Evolutionary conservation across 345 rosid genomes (phyloP), one percentile per base, ranked within the genome.

Genomic region (Populus alba): DNA sequence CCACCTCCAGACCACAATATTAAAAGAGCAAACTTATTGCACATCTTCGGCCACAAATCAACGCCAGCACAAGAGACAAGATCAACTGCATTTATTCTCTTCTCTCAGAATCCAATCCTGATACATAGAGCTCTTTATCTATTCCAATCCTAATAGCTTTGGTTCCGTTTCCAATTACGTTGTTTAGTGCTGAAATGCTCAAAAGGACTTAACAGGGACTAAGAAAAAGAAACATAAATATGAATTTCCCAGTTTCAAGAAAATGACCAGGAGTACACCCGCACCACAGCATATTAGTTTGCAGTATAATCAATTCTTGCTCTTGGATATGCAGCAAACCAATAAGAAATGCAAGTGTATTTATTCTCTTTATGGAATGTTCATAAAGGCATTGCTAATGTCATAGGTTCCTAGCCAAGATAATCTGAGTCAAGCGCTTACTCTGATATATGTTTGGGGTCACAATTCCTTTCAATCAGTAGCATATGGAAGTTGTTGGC

Each of bases 401-500:
- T 8, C 25, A 12, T 9, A n/a, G 39, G 31, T 18, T 35, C 61
- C 15, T 22, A n/a, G 7, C 39, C 15, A 29, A 1, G 13, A 22
- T 41, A 25, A 53, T 15, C 23, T 17, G 41, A 55, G 79, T 27
- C 38, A 75, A 45, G 31, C 27, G 55, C 37, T 68, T 73, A 77
- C 11, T 59, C 62, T 17, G 38, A n/a, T n/a, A 18, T 12, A 33
- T 49, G 61, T 37, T 68, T 61, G 53, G 75, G 78, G 25, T 77
- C 78, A 35, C 72, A 80, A 41, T 69, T 70, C 53, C 78, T 77
- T 67, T 81, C 75, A 51, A 61, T 77, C 71, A 81, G 74, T 73
- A 81, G 80, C 63, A 51, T 16, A 15, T 78, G 88, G 70, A 93
- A 89, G 31, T 77, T 81, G 8, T 72, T 81, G 66, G 90, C 90